Conservation (phyloP, 805 yeast genomes). For the Danielia oregonensis region DNA sequence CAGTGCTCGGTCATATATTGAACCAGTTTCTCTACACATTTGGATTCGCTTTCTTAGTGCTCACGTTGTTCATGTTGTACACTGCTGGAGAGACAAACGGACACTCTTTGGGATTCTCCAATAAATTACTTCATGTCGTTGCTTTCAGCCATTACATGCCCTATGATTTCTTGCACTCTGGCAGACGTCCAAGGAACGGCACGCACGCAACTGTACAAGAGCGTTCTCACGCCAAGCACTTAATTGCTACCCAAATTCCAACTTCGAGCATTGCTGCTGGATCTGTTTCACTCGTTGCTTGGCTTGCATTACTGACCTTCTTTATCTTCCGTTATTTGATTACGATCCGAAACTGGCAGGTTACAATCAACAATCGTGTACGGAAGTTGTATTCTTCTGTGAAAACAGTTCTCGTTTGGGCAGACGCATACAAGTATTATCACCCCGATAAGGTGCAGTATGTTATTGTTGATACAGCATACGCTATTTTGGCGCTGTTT, state of each 20-base stretch:
- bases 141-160: not conserved
- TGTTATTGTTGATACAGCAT: slow-evolving; percentile 32
- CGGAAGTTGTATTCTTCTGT: slow-evolving; percentile 45
- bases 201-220: not conserved
- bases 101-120: not conserved
- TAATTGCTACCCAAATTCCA: slow-evolving; percentile 4
- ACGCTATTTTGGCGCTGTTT: slow-evolving; percentile 28
- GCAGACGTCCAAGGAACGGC: slow-evolving; percentile 1
- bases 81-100: slow-evolving; percentile 11
- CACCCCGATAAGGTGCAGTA: slow-evolving; percentile 40
- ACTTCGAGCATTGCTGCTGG: slow-evolving; percentile 28
- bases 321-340: slow-evolving; percentile 13
- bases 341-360: slow-evolving; percentile 15
- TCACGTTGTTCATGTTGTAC: slow-evolving; percentile 32
- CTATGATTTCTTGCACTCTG: not conserved
- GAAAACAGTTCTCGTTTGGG: slow-evolving; percentile 45
- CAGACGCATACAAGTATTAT: slow-evolving; percentile 40
- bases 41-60: slow-evolving; percentile 42
- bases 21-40: slow-evolving; percentile 31
- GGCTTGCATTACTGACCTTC: slow-evolving; percentile 8
- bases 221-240: not conserved
- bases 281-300: slow-evolving; percentile 20
- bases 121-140: not conserved
- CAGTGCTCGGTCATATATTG: slow-evolving; percentile 30
- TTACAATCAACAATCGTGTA: slow-evolving; percentile 17